Conservation (phyloP, 352 stramenopile genomes). For the Globisporangium uncinulatum region DNA sequence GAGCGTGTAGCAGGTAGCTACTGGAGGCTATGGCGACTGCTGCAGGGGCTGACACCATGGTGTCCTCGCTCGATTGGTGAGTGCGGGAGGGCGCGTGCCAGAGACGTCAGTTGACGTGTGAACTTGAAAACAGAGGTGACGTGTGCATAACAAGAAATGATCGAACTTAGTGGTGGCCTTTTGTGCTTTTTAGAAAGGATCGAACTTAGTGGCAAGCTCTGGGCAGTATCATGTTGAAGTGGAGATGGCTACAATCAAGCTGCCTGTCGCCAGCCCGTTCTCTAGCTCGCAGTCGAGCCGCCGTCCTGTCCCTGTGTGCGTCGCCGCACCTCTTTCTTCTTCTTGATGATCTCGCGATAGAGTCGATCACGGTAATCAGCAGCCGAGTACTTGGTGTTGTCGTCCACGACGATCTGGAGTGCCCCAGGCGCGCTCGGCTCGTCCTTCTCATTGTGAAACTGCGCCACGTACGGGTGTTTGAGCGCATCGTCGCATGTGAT, state of each 20-base stretch:
- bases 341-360: constrained; percentile 92
- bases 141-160: too few relatives aligned
- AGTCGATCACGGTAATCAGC: constrained; percentile 91
- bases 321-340: constrained; percentile 88
- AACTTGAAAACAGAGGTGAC: too few relatives aligned
- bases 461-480: constrained; percentile 91
- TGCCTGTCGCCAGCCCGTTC: neutral
- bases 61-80: neutral
- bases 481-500: constrained; percentile 84
- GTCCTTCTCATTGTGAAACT: constrained; percentile 95
- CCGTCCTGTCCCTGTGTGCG: constrained; percentile 25
- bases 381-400: constrained; percentile 94
- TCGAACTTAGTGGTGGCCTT: too few relatives aligned
- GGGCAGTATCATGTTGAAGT: neutral
- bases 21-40: neutral
- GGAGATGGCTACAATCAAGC: neutral
- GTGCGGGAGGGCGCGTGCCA: neutral
- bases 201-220: neutral
- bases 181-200: neutral
- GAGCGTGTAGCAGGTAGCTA: neutral
- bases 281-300: neutral
- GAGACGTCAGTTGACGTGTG: too few relatives aligned
- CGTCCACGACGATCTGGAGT: constrained; percentile 87
- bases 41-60: neutral
- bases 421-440: constrained; percentile 71